Evolutionary conservation across 495 filamentous ascomycete genomes (phyloP).

Genomic region (Neurospora sp.): DNA sequence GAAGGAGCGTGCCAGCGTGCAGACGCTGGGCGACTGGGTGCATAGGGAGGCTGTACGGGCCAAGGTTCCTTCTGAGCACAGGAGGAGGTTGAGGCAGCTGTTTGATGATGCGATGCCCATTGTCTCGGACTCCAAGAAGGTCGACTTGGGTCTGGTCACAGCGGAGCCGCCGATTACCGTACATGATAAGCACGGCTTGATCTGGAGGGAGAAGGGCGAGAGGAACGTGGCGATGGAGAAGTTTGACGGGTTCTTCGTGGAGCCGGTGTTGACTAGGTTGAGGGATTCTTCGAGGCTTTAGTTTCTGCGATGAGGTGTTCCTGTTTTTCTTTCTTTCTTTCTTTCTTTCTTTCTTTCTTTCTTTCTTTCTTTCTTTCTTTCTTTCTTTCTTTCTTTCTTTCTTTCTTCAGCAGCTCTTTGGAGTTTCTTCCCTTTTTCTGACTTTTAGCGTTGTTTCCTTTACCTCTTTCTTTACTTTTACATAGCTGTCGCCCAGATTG

Average conservation of each 20-base stretch:
- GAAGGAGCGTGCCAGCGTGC: constrained; percentile 4
- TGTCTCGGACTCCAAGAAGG: background rate
- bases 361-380: background rate
- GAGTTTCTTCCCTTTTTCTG: background rate
- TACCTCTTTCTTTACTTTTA: background rate
- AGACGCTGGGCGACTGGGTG: constrained; percentile 25
- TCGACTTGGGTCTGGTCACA: constrained; percentile 5
- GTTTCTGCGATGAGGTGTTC: background rate
- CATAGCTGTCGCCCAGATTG: background rate
- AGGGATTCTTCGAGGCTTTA: background rate
- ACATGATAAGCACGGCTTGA: constrained; percentile 13
- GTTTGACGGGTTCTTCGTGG: background rate
- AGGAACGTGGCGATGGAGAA: constrained; percentile 10
- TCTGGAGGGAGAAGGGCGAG: constrained; percentile 10
- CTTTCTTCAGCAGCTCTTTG: background rate
- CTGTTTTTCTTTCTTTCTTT: background rate
- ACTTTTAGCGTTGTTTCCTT: background rate
- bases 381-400: background rate
- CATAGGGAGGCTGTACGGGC: constrained; percentile 21
- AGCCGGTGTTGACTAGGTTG: background rate
- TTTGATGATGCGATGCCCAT: constrained; percentile 9
- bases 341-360: background rate
- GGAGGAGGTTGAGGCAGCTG: constrained; percentile 7
- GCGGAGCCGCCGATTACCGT: constrained; percentile 7
- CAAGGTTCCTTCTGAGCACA: constrained; percentile 2